A percentile compares a stretch with the other conserved stretches of the same genome.
These are phyloP conservation scores for Suillus variegatus DNA, from an alignment of 768 basidiomycete species.

Conservation along the genomic window DNA sequence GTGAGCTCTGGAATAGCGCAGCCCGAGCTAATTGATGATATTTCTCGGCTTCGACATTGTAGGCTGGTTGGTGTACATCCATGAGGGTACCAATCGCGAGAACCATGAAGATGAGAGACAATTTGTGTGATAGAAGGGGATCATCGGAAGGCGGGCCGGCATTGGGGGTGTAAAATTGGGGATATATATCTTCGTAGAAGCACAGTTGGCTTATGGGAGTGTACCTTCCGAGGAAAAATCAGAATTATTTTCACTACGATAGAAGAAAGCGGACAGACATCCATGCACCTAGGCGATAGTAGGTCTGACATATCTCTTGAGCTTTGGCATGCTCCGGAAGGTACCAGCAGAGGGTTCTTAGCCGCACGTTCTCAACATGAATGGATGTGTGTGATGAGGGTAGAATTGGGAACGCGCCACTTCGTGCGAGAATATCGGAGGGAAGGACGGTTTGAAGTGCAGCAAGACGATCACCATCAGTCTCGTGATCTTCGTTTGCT, in stretches of 20 bases:
- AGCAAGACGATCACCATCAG: slow-evolving; percentile 44
- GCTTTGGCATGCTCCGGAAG: slow-evolving; percentile 64
- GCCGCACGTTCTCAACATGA: slow-evolving; percentile 44
- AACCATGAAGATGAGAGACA: slow-evolving; percentile 66
- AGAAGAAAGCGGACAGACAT: slow-evolving; percentile 47
- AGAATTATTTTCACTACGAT: slow-evolving; percentile 8
- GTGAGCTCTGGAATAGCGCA: slow-evolving; percentile 60
- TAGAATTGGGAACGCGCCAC: slow-evolving; percentile 65
- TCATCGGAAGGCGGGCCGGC: slow-evolving; percentile 48
- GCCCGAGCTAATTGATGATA: slow-evolving; percentile 69
- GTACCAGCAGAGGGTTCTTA: slow-evolving; percentile 67
- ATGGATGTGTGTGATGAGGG: slow-evolving; percentile 39
- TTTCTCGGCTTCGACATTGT: slow-evolving; percentile 69
- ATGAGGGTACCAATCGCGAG: slow-evolving; percentile 67
- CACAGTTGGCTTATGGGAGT: slow-evolving; percentile 62
- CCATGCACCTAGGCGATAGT: slow-evolving; percentile 68
- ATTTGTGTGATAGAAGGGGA: slow-evolving; percentile 55
- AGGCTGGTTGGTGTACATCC: slow-evolving; percentile 55
- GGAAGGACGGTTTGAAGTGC: slow-evolving; percentile 59
- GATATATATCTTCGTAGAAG: slow-evolving; percentile 62
- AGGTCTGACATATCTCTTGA: slow-evolving; percentile 58
- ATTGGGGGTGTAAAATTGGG: slow-evolving; percentile 55
- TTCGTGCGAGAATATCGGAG: slow-evolving; percentile 61
- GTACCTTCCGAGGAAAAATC: slow-evolving; percentile 47
- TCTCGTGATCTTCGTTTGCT: slow-evolving; percentile 53